Base-by-base conservation (phyloP, 305 asterid genomes). In the Solanum hybrid region DNA sequence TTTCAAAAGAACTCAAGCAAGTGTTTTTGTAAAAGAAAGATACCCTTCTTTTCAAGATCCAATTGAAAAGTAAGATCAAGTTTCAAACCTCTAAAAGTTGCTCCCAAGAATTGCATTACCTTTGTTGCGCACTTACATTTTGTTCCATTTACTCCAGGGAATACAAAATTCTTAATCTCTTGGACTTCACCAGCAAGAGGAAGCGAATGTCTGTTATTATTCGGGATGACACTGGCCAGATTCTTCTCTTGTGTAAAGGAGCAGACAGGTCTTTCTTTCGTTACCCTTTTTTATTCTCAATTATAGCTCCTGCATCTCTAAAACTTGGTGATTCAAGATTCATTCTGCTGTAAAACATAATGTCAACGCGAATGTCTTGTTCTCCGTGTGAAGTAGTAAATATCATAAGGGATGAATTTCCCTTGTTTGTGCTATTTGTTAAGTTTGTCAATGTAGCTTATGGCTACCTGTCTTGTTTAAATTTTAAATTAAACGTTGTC, bases 131-230 rank as follows among this genome's bases (percentile, higher is more conserved):
- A 32, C 89, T 86, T 86, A 86, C 14, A 86, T 61, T 61, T 61
- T 32, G 51, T 61, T 61, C 57, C 89, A 31, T n/a, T 45, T 57
- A 65, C 41, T 89, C 72, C 95, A 97, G 99, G 96, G 99, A 97
- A 94, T 96, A 91, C 95, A 95, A 95, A 92, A 92, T 97, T 92
- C 95, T 97, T 87, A 94, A 93, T 93, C 92, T 97, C 92, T 91
- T 97, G 94, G 98, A 97, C 93, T 96, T 95, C 94, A 96, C 98
- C 68, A 97, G 98, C 95, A 95, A 96, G 90, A 93, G 99, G 94
- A 97, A 97, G 94, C 94, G 99, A 92, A 97, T 97, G 99, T 96
- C 99, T 79, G 97, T 95, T 33, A 96, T 97, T 80, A 92, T 96
- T 86, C 92, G 92, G 93, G 98, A 95, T 87, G 99, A 96, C 89